Base-by-base conservation (phyloP, 345 rosid genomes). In the Eucalyptus rudis region DNA sequence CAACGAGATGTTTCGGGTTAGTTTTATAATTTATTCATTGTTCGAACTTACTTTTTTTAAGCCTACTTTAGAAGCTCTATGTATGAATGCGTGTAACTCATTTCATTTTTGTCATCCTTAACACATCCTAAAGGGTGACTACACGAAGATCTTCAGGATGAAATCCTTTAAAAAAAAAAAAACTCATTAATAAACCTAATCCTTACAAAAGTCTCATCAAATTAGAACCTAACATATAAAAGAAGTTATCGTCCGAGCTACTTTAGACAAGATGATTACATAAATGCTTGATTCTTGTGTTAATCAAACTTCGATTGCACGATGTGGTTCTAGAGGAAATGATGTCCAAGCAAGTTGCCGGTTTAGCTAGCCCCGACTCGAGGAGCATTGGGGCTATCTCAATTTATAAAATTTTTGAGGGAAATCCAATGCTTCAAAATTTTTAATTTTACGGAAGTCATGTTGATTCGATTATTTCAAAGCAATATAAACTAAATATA, bases 1-100 rank as follows among this genome's bases (percentile, higher is more conserved):
- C 15, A 24, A 36, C 0, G 0, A 76, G 83, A 15, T 76, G 27
- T 36, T 36, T 10, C 15, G 0, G 4, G 8, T 20, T 76, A 19
- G 47, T 76, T 36, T 20, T 11, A 11, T 36, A 76, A 36, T 40
- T 36, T 20, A 20, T 22, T 76, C 12, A 56, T 56, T 22, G 3
- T 76, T 76, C 3, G 27, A 36, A 20, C 43, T 36, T 36, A 76
- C 47, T 2, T 76, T 44, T 76, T 76, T 36, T 76, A 36, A 76
- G 83, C 83, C 80, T 17, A 33, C 43, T 68, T 17, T 33, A 16
- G 25, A 19, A 71, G 47, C 83, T 36, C 2, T 36, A 22, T 36
- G 13, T 17, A 68, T 17, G 45, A 22, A 71, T 71, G 83, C 83
- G 10, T 5, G 45, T 8, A 76, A 36, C 29, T 76, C 27, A 10